A percentile compares a stretch with the other conserved stretches of the same genome.
Evolutionary conservation across 2,329 filamentous ascomycete species (phyloP).

Genomic region (Ascocoryne sarcoides): DNA sequence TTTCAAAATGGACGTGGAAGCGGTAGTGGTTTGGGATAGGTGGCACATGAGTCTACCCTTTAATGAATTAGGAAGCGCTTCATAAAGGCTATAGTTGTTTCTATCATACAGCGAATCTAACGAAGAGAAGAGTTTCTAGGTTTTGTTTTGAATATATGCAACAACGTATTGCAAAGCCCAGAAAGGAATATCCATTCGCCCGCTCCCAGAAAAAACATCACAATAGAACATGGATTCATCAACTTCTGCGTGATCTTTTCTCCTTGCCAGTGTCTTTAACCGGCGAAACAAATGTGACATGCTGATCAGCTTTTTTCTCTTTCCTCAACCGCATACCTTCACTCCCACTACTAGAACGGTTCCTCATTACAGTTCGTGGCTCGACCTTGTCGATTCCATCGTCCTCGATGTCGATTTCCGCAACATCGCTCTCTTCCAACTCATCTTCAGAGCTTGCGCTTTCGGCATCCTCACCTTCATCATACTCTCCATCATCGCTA

Average conservation of each 20-base stretch:
- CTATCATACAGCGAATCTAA: constrained; percentile 23
- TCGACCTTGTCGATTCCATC: constrained; percentile 29
- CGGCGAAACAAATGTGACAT: constrained; percentile 30
- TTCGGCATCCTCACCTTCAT: constrained; percentile 55
- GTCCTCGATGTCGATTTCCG: constrained; percentile 53
- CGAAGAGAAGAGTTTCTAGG: constrained; percentile 21
- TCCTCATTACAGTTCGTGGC: constrained; percentile 18
- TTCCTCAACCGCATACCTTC: constrained; percentile 21
- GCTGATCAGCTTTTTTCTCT: constrained; percentile 23
- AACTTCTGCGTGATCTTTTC: background rate
- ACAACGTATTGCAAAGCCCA: too few species aligned
- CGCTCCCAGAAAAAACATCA: constrained; percentile 6
- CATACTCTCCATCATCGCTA: constrained; percentile 72
- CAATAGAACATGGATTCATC: constrained; percentile 3
- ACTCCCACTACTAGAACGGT: constrained; percentile 16
- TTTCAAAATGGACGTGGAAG: background rate
- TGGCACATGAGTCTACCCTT: background rate
- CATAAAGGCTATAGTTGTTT: constrained; percentile 7
- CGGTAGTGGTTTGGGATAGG: background rate
- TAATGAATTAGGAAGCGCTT: background rate
- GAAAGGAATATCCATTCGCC: too few species aligned
- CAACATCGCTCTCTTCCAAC: constrained; percentile 53
- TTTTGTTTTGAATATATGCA: constrained; percentile 11
- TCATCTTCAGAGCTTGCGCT: constrained; percentile 36
- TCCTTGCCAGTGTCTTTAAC: constrained; percentile 24